phyloP scores from a whole-genome alignment of 2,329 filamentous ascomycete genomes.

The Coniochaeta ligniaria region DNA sequence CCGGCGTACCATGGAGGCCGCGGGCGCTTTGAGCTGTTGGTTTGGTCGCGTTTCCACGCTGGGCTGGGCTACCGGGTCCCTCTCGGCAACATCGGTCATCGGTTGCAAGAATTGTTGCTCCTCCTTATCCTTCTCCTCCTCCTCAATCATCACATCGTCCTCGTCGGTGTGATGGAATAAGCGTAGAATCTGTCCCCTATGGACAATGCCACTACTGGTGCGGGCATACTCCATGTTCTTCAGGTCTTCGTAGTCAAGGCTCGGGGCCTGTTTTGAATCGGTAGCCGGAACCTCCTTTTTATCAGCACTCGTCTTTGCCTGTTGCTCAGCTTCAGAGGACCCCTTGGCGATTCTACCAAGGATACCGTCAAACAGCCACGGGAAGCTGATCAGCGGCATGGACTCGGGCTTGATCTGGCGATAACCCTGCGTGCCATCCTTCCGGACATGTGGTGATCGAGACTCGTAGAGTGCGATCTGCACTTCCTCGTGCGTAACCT shows the following conservation, averaged over 20 bases:
- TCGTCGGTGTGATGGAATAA: conserved; percentile 18
- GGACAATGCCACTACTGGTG: conserved; percentile 21
- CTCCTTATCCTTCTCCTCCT: not conserved
- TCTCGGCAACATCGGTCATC: no score
- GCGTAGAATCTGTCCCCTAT: conserved; percentile 23
- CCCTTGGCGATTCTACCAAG: conserved; percentile 52
- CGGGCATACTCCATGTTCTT: conserved; percentile 15
- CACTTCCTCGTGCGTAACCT: conserved; percentile 67
- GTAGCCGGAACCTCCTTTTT: not conserved
- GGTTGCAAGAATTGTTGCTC: not conserved
- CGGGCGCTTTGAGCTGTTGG: not conserved
- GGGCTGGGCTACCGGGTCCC: no score
- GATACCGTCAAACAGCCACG: conserved; percentile 78
- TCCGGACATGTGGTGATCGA: conserved; percentile 9
- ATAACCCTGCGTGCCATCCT: conserved; percentile 20
- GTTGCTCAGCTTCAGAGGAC: not conserved
- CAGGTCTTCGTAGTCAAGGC: conserved; percentile 7
- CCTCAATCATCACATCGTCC: conserved; percentile 5
- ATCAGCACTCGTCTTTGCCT: not conserved
- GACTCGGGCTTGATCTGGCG: conserved; percentile 32
- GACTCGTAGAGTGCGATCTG: conserved; percentile 48
- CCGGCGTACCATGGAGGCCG: not conserved
- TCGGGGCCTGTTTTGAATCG: not conserved
- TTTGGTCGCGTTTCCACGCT: not conserved
- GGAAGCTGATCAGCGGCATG: conserved; percentile 86